Evolutionary conservation across 2,329 filamentous ascomycete species (phyloP), one percentile per base, ranked within the genome.

Genomic region (Colletotrichum tabaci): DNA sequence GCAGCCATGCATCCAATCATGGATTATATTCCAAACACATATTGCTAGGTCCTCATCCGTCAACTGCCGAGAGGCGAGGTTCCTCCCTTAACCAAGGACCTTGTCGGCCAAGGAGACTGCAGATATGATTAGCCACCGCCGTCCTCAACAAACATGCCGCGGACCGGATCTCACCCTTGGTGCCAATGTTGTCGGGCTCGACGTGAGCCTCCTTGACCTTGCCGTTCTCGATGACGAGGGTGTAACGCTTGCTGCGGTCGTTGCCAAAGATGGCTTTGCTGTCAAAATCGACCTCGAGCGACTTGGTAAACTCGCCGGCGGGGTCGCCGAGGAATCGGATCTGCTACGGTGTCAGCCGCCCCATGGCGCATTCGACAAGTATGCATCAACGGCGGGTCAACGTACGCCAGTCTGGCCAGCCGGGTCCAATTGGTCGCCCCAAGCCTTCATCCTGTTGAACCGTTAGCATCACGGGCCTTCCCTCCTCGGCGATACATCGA

Each of bases 281-380:
- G 74, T 98, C 94, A 78, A 98, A 98, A 74, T 89, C 88, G 53
- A 98, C 88, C 71, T 97, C 94, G 46, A 98, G 87, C 4, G 93
- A 92, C 80, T 94, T 92, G 75, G 94, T 96, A 84, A 98, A 97
- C 71, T 89, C 87, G 70, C 90, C 92, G 9, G 90, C 87, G 9
- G 94, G 93, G 82, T 98, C 95, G 61, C 92, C 94, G 52, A 98
- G 87, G 87, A 97, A 98, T 74, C 95, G 94, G 77, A 98, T 92
- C 93, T 96, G 73, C n/a, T 10, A 55, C 42, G n/a, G 5, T 13
- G 40, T 72, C 23, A 72, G 56, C 60, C 55, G 18, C n/a, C 30
- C 30, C 9, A 53, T 49, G 56, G 47, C 15, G 12, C 16, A 18
- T 7, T n/a, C 35, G 23, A n/a, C 8, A 4, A 16, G 15, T 2